phyloP scores from a whole-genome alignment of 768 basidiomycete genomes.

The Kwoniella europaea region DNA sequence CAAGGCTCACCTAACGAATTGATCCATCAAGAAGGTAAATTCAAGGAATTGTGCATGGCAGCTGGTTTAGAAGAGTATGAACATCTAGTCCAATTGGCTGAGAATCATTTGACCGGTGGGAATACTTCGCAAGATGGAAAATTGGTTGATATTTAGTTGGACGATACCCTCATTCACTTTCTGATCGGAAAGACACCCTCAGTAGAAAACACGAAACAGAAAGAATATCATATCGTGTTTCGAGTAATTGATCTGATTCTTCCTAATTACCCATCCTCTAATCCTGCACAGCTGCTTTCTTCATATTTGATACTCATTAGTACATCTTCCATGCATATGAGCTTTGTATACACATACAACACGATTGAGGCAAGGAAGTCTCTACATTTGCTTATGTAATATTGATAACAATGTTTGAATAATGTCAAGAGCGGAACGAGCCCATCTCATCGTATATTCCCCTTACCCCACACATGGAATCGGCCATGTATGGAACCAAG shows the following conservation, averaged over 20 bases:
- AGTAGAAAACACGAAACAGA: neutral
- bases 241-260: neutral
- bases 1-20: conserved; percentile 43
- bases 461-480: neutral
- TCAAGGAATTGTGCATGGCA: conserved; percentile 41
- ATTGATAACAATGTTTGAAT: too few relatives aligned
- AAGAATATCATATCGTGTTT: neutral
- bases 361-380: too few relatives aligned
- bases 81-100: conserved; percentile 36
- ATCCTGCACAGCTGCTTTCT: too few relatives aligned
- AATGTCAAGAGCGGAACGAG: conserved; percentile 54
- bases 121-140: neutral
- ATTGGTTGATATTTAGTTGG: conserved; percentile 2
- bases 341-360: too few relatives aligned
- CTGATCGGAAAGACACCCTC: too few relatives aligned
- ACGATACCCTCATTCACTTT: too few relatives aligned
- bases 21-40: conserved; percentile 39
- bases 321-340: too few relatives aligned
- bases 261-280: neutral
- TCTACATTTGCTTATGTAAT: too few relatives aligned
- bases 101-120: conserved; percentile 12
- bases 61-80: conserved; percentile 43
- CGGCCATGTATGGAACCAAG: neutral
- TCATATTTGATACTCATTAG: too few relatives aligned
- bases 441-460: conserved; percentile 28